Percentiles rank a stretch among this genome's conserved stretches.
Conservation (phyloP, 805 yeast genomes). For the Komagataella phaffii region DNA sequence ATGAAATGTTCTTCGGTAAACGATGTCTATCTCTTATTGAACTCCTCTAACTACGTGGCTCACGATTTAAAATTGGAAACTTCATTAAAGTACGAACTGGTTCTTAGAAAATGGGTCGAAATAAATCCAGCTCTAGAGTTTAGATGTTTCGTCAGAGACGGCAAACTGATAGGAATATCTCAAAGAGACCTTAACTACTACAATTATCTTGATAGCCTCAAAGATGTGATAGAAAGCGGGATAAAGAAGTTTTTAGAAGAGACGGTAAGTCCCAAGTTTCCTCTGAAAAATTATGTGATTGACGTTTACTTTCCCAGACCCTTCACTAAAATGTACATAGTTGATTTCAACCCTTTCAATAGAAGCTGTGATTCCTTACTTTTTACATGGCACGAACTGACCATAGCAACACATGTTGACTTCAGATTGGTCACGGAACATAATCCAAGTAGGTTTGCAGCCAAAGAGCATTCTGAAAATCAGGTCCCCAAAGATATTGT, state of each 20-base stretch:
- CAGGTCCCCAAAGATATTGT: conserved; percentile 88
- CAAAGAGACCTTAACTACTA: conserved; percentile 85
- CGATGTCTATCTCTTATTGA: conserved; percentile 70
- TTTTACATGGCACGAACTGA: conserved; percentile 76
- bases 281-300: conserved; percentile 45
- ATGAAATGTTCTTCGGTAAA: conserved; percentile 57
- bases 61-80: conserved; percentile 43
- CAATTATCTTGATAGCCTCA: conserved; percentile 44
- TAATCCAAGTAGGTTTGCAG: conserved; percentile 63
- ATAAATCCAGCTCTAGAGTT: conserved; percentile 88
- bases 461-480: conserved; percentile 77
- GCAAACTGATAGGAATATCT: conserved; percentile 54
- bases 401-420: conserved; percentile 26
- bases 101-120: conserved; percentile 71
- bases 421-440: conserved; percentile 57
- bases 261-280: conserved; percentile 31
- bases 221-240: conserved; percentile 28
- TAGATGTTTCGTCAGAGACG: conserved; percentile 63
- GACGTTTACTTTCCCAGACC: conserved; percentile 82
- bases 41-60: conserved; percentile 77
- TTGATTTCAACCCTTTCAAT: conserved; percentile 82
- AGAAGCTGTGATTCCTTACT: conserved; percentile 67
- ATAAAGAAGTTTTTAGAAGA: conserved; percentile 44
- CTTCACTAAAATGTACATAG: conserved; percentile 44
- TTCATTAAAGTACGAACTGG: conserved; percentile 38